Conservation (phyloP, 495 filamentous ascomycete species). For the Glonium stellatum region DNA sequence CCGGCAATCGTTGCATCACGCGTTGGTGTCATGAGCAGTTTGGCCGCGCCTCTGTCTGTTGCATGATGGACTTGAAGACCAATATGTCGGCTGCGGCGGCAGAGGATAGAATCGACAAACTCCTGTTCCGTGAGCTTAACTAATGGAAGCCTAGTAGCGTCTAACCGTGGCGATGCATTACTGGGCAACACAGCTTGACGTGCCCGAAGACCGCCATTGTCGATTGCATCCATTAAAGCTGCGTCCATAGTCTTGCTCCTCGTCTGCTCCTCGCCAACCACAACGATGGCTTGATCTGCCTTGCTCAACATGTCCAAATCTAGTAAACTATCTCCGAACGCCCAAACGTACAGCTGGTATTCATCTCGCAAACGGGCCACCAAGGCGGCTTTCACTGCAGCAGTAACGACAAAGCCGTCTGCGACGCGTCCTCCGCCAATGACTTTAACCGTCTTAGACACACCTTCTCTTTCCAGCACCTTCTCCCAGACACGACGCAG, state of each 20-base stretch:
- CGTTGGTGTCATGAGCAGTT: slow-evolving; percentile 53
- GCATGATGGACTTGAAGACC: slow-evolving; percentile 39
- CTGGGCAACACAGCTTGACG: slow-evolving; percentile 46
- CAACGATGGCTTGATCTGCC: slow-evolving; percentile 52
- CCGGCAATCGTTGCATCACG: slow-evolving; percentile 46
- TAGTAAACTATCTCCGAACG: slow-evolving; percentile 57
- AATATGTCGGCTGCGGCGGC: slow-evolving; percentile 9
- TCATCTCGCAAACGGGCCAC: slow-evolving; percentile 38
- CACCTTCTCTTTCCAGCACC: slow-evolving; percentile 44
- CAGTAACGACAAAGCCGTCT: slow-evolving; percentile 49
- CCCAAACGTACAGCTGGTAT: slow-evolving; percentile 44
- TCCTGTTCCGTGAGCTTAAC: slow-evolving; percentile 35
- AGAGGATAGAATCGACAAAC: slow-evolving; percentile 39
- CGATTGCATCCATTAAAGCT: slow-evolving; percentile 42
- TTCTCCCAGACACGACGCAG: slow-evolving; percentile 51
- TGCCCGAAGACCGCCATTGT: slow-evolving; percentile 37
- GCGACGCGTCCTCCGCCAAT: slow-evolving; percentile 50
- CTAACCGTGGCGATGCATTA: slow-evolving; percentile 40
- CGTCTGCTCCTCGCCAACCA: slow-evolving; percentile 46
- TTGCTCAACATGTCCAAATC: slow-evolving; percentile 53
- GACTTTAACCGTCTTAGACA: slow-evolving; percentile 43
- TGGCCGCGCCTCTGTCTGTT: slow-evolving; percentile 41
- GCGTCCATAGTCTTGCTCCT: slow-evolving; percentile 55
- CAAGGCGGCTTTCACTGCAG: slow-evolving; percentile 46
- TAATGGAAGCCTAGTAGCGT: slow-evolving; percentile 42